These are phyloP conservation scores for Saturnispora besseyi DNA, from an alignment of 805 yeast genomes.

Conservation along the genomic window DNA sequence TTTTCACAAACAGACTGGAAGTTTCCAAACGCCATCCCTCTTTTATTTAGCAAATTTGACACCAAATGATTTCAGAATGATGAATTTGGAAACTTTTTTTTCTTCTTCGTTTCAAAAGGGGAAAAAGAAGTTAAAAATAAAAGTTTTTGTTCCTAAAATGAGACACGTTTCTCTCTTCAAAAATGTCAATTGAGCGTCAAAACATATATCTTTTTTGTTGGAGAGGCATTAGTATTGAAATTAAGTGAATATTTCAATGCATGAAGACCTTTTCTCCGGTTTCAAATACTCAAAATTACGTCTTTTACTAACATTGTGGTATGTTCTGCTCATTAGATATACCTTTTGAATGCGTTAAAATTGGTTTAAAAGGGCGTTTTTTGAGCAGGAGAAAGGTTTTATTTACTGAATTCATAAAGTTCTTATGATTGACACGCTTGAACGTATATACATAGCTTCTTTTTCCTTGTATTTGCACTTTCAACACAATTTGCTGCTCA, in stretches of 20 bases:
- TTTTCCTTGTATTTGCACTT: not conserved
- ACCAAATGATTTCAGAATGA: not conserved
- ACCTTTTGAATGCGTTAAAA: not conserved
- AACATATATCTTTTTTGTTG: too few relatives aligned
- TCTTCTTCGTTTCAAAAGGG: not conserved
- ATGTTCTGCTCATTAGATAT: not conserved
- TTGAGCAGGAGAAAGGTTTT: not conserved
- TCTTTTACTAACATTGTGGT: not conserved
- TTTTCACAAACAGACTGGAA: slow-evolving; percentile 53
- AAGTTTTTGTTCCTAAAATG: not conserved
- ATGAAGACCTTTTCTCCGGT: too few relatives aligned
- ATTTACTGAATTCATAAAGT: too few relatives aligned
- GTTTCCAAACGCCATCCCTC: slow-evolving; percentile 55
- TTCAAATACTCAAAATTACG: not conserved
- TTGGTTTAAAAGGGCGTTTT: not conserved
- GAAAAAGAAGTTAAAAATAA: not conserved
- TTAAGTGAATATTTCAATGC: too few relatives aligned
- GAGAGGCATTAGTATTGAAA: too few relatives aligned
- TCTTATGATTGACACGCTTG: too few relatives aligned
- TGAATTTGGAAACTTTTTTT: not conserved
- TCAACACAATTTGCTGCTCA: not conserved
- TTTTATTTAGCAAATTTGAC: not conserved
- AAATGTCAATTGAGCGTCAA: not conserved
- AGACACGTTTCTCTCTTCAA: not conserved
- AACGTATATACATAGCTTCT: not conserved